Percentiles rank a stretch among this genome's conserved stretches.
These are phyloP conservation scores for Diaporthe ilicicola DNA, from an alignment of 2,329 filamentous ascomycete genomes.

Conservation along the genomic window DNA sequence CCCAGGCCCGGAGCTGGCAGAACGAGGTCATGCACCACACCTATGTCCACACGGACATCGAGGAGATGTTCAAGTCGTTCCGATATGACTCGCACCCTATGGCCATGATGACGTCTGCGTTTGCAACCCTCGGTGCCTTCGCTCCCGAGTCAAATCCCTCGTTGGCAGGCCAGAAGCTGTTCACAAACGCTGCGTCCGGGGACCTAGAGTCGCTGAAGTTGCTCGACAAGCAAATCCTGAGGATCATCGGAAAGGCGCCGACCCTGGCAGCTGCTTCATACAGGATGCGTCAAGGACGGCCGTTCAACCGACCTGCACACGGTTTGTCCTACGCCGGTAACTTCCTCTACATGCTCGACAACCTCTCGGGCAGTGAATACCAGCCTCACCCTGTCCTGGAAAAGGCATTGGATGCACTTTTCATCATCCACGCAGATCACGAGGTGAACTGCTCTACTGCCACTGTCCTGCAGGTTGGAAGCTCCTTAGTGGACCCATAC, in stretches of 20 bases:
- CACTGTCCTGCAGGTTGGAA: conserved; percentile 64
- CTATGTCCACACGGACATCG: conserved; percentile 57
- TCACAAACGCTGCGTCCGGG: conserved; percentile 53
- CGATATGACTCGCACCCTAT: conserved; percentile 62
- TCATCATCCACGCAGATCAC: conserved; percentile 66
- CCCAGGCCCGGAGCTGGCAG: conserved; percentile 52
- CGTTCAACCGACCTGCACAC: conserved; percentile 57
- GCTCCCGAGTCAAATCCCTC: conserved; percentile 60
- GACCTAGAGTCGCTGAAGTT: conserved; percentile 50
- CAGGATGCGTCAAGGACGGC: conserved; percentile 60
- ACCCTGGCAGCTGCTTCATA: conserved; percentile 60
- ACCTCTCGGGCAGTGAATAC: conserved; percentile 56
- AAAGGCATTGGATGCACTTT: conserved; percentile 60
- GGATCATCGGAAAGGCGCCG: conserved; percentile 60
- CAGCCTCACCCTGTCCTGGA: conserved; percentile 58
- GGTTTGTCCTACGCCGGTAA: conserved; percentile 63
- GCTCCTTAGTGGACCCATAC: conserved; percentile 63
- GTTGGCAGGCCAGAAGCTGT: conserved; percentile 58
- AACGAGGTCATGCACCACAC: conserved; percentile 61
- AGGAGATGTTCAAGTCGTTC: conserved; percentile 60
- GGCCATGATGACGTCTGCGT: conserved; percentile 59
- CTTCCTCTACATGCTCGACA: conserved; percentile 62
- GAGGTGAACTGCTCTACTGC: conserved; percentile 67
- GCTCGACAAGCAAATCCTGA: conserved; percentile 61
- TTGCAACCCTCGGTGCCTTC: conserved; percentile 58